phyloP scores from a whole-genome alignment of 768 basidiomycete genomes.

The Roridomyces roridus region DNA sequence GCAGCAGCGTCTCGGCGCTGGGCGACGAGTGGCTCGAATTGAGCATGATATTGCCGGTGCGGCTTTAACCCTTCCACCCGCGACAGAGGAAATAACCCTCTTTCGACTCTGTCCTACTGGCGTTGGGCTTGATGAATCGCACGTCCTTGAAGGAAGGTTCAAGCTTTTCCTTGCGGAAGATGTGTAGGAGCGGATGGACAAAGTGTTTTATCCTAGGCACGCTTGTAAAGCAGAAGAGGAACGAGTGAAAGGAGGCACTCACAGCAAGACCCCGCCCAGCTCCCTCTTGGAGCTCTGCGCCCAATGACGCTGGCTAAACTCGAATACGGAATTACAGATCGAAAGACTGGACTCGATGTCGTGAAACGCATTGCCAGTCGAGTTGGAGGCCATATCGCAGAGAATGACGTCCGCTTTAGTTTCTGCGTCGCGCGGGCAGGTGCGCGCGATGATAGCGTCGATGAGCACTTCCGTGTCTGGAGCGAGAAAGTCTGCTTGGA shows the following conservation, averaged over 20 bases:
- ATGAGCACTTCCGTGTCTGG: constrained; percentile 55
- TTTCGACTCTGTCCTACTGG: constrained; percentile 76
- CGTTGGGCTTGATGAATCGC: constrained; percentile 77
- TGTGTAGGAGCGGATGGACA: constrained; percentile 68
- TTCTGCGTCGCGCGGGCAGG: constrained; percentile 29
- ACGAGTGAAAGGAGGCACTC: constrained; percentile 27
- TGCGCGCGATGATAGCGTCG: constrained; percentile 23
- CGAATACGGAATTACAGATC: constrained; percentile 76
- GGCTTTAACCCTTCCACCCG: constrained; percentile 65
- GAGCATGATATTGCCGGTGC: too few species aligned
- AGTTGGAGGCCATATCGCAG: constrained; percentile 90
- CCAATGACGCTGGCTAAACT: constrained; percentile 62
- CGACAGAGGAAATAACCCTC: constrained; percentile 90
- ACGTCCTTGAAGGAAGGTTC: constrained; percentile 72
- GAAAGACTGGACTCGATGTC: constrained; percentile 76
- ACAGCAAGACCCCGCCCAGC: constrained; percentile 66
- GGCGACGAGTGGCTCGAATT: too few species aligned
- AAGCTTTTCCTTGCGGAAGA: constrained; percentile 68
- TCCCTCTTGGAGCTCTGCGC: constrained; percentile 48
- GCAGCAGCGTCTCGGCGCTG: too few species aligned
- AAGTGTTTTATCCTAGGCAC: constrained; percentile 82
- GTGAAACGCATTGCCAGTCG: constrained; percentile 67
- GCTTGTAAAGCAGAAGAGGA: constrained; percentile 11
- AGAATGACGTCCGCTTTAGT: constrained; percentile 79
- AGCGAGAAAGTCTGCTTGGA: constrained; percentile 83